These are phyloP conservation scores for Monosporascus ibericus DNA, from an alignment of 2,329 filamentous ascomycete genomes.

Conservation along the genomic window DNA sequence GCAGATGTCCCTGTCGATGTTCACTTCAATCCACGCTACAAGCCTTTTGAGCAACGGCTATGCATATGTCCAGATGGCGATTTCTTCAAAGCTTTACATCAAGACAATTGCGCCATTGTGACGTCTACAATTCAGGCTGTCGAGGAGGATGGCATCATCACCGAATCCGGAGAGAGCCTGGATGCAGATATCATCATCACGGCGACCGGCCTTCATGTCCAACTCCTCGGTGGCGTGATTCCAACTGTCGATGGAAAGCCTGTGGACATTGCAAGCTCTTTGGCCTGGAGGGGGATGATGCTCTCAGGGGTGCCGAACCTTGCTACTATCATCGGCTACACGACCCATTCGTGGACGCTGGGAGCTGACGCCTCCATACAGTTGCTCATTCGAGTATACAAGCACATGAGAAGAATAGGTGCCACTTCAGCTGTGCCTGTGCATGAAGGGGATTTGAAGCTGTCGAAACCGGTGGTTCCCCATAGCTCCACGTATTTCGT, in stretches of 20 bases:
- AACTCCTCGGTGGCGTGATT: slow-evolving; percentile 44
- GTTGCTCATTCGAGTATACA: background rate
- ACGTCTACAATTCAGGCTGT: slow-evolving; percentile 40
- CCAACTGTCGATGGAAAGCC: slow-evolving; percentile 43
- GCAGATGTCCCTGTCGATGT: slow-evolving; percentile 39
- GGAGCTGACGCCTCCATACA: background rate
- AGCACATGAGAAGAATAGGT: background rate
- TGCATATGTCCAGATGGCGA: slow-evolving; percentile 47
- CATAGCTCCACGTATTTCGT: slow-evolving; percentile 8
- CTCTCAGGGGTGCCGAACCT: background rate
- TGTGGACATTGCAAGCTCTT: slow-evolving; percentile 35
- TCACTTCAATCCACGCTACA: slow-evolving; percentile 48
- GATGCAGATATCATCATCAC: slow-evolving; percentile 52
- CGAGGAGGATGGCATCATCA: slow-evolving; percentile 34
- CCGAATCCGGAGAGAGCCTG: slow-evolving; percentile 36
- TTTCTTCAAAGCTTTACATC: slow-evolving; percentile 35
- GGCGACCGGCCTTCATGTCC: slow-evolving; percentile 56
- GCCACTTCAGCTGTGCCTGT: background rate
- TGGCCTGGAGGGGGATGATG: slow-evolving; percentile 41
- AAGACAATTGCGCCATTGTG: slow-evolving; percentile 34
- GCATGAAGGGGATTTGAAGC: background rate
- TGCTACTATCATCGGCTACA: background rate
- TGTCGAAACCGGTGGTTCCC: background rate
- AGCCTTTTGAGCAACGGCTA: slow-evolving; percentile 62
- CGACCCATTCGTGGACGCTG: background rate